These are phyloP conservation scores for Phialophora expanda DNA, from an alignment of 2,329 filamentous ascomycete genomes.

Conservation along the genomic window DNA sequence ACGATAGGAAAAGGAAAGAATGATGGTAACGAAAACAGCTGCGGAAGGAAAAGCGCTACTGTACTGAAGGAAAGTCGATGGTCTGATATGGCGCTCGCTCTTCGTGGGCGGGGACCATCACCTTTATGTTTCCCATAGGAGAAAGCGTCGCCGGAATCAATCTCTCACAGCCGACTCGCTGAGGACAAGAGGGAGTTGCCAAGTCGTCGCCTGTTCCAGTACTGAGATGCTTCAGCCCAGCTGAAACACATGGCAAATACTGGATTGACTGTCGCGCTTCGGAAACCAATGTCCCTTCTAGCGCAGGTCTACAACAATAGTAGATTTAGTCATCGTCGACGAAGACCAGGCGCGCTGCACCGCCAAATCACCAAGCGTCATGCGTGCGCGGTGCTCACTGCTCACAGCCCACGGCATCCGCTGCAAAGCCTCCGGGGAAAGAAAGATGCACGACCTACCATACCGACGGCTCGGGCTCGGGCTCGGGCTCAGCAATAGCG, in stretches of 20 bases:
- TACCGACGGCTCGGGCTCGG: neutral
- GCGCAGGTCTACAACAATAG: constrained; percentile 8
- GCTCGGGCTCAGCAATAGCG: constrained; percentile 13
- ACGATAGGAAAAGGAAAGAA: neutral
- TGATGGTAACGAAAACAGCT: neutral
- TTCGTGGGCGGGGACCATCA: constrained; percentile 1
- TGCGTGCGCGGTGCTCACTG: neutral
- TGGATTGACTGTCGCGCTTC: constrained; percentile 4
- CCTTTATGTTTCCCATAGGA: constrained; percentile 11
- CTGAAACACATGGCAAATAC: constrained; percentile 16
- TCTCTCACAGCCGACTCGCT: constrained; percentile 12
- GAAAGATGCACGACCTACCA: neutral
- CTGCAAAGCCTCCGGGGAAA: constrained; percentile 3
- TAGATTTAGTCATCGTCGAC: neutral
- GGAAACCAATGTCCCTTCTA: constrained; percentile 2
- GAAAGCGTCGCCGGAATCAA: neutral
- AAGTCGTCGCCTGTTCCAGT: constrained; percentile 17
- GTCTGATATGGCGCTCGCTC: constrained; percentile 4
- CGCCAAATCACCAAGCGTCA: constrained; percentile 4
- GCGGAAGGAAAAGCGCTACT: constrained; percentile 5
- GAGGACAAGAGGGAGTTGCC: constrained; percentile 11
- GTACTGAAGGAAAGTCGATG: constrained; percentile 1
- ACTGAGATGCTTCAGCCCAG: constrained; percentile 7
- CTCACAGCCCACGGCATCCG: neutral
- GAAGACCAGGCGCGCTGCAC: constrained; percentile 11